Conservation (phyloP, 116 monocot species). For the Papilionanthe hybrid region DNA sequence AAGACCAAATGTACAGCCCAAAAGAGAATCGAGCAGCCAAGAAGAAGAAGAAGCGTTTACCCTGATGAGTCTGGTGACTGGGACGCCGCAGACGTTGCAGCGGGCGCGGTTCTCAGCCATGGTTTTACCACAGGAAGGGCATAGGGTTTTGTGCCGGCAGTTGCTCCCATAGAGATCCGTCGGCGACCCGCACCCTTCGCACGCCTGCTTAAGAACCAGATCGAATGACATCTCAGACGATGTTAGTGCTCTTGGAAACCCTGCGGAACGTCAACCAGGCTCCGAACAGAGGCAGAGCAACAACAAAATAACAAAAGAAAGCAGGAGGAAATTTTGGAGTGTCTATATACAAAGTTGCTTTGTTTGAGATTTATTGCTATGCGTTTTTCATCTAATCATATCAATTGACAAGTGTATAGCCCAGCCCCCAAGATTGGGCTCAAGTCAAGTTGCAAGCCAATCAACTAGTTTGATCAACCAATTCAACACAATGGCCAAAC, state of each 20-base stretch:
- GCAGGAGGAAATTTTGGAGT: too few species aligned
- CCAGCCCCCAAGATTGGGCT: too few species aligned
- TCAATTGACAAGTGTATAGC: too few species aligned
- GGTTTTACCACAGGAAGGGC: conserved; percentile 78
- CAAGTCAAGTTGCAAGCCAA: too few species aligned
- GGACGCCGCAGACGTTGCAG: conserved; percentile 63
- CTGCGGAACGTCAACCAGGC: not conserved
- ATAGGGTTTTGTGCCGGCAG: conserved; percentile 97
- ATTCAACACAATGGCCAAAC: too few species aligned
- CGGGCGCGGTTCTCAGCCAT: conserved; percentile 62
- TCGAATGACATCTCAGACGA: conserved; percentile 39
- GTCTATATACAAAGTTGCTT: too few species aligned
- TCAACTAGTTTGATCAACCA: too few species aligned
- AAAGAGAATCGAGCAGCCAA: not conserved
- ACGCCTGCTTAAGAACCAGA: conserved; percentile 74
- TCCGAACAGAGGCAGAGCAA: not conserved
- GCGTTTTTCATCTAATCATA: too few species aligned
- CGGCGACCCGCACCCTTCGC: conserved; percentile 78
- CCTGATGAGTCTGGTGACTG: conserved; percentile 73
- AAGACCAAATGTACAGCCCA: not conserved
- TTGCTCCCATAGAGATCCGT: conserved; percentile 93
- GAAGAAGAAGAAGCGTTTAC: conserved; percentile 21
- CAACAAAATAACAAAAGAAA: not conserved
- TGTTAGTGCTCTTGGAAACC: not conserved
- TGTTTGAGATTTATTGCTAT: too few species aligned